Evolutionary conservation across 768 basidiomycete species (phyloP).

Genomic region (Lactarius evosmus): DNA sequence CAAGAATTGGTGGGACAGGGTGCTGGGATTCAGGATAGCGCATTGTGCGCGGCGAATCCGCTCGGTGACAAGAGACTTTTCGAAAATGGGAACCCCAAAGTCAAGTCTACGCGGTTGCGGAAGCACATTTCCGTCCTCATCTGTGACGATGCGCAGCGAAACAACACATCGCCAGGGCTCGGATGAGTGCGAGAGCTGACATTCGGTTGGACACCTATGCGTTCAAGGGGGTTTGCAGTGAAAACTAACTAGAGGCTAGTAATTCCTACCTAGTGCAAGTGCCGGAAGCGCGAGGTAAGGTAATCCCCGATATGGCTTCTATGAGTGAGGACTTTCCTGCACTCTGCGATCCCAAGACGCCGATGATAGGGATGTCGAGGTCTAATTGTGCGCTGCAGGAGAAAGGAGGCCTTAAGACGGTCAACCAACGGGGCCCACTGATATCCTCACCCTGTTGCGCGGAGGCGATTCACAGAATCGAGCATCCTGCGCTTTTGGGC

Average conservation of each 20-base stretch:
- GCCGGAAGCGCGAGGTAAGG: slow-evolving; percentile 64
- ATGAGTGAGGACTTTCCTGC: slow-evolving; percentile 78
- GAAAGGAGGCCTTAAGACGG: neutral
- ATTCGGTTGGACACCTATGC: slow-evolving; percentile 40
- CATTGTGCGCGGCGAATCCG: slow-evolving; percentile 62
- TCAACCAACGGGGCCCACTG: slow-evolving; percentile 13
- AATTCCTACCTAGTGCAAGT: slow-evolving; percentile 66
- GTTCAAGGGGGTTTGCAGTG: neutral
- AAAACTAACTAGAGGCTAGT: neutral
- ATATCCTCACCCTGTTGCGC: slow-evolving; percentile 53
- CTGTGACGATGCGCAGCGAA: slow-evolving; percentile 35
- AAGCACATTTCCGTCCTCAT: slow-evolving; percentile 29
- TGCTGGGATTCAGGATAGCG: slow-evolving; percentile 60
- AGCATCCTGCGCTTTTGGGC: slow-evolving; percentile 48
- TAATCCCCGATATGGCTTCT: slow-evolving; percentile 72
- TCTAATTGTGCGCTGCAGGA: slow-evolving; percentile 57
- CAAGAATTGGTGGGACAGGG: slow-evolving; percentile 38
- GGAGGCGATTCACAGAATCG: slow-evolving; percentile 57
- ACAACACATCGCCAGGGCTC: slow-evolving; percentile 38
- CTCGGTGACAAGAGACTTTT: slow-evolving; percentile 57
- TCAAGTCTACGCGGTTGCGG: slow-evolving; percentile 36
- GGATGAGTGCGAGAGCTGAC: slow-evolving; percentile 32
- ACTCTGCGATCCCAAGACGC: slow-evolving; percentile 69
- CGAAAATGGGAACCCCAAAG: slow-evolving; percentile 43
- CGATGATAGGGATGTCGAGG: slow-evolving; percentile 70